These are phyloP conservation scores for Didymosphaeria variabile DNA, from an alignment of 2,329 filamentous ascomycete genomes.

Conservation along the genomic window DNA sequence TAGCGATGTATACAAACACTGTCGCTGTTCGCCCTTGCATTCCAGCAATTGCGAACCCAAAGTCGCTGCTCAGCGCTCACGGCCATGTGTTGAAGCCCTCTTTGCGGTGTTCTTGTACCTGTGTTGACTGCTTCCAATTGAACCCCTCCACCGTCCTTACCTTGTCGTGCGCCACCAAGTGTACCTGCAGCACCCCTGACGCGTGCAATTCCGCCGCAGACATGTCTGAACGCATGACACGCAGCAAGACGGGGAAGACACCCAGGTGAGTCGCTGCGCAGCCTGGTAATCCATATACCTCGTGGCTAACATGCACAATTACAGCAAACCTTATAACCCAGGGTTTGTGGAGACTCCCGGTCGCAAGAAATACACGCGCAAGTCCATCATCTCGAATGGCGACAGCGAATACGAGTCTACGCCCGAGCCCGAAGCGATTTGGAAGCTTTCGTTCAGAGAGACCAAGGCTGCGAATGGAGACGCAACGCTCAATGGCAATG, in stretches of 20 bases:
- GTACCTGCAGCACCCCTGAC: slow-evolving; percentile 22
- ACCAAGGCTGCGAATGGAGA: slow-evolving; percentile 16
- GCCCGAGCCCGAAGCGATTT: slow-evolving; percentile 42
- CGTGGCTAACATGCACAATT: slow-evolving; percentile 32
- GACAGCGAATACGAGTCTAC: slow-evolving; percentile 46
- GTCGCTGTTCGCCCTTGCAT: neutral
- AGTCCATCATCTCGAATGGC: slow-evolving; percentile 44
- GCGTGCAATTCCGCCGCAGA: slow-evolving; percentile 20
- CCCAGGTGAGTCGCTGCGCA: slow-evolving; percentile 51
- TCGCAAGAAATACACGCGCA: slow-evolving; percentile 54
- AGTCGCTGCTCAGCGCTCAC: slow-evolving; percentile 8
- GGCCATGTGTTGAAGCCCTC: slow-evolving; percentile 12
- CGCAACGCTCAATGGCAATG: slow-evolving; percentile 17
- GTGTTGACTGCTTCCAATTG: neutral
- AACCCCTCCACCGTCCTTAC: neutral
- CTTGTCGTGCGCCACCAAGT: slow-evolving; percentile 8
- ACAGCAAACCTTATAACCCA: slow-evolving; percentile 52
- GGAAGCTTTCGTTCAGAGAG: slow-evolving; percentile 19
- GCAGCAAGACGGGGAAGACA: slow-evolving; percentile 59
- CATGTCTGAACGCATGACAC: slow-evolving; percentile 55
- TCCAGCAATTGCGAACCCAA: slow-evolving; percentile 8
- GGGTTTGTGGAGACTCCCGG: slow-evolving; percentile 61
- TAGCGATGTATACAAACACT: slow-evolving; percentile 15
- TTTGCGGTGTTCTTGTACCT: slow-evolving; percentile 4
- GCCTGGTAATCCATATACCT: neutral